Conservation (phyloP, 2,329 filamentous ascomycete genomes). For the Pseudocercospora cruenta region DNA sequence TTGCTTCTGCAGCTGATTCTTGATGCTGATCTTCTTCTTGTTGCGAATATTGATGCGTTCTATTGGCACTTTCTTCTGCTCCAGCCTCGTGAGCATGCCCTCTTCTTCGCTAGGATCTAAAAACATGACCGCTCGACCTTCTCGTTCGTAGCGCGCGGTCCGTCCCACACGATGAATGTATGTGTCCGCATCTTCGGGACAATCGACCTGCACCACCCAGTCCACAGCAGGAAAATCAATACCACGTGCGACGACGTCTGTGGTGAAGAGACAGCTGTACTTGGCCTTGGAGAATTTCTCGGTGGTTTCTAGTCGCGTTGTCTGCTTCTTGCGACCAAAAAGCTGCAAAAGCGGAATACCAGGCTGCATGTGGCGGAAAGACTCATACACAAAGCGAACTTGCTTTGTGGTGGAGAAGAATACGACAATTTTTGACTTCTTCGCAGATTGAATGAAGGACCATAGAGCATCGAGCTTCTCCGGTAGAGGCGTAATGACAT, state of each 20-base stretch:
- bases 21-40: slow-evolving; percentile 86
- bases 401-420: slow-evolving; percentile 96
- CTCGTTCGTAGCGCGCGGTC: slow-evolving; percentile 88
- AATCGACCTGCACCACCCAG: slow-evolving; percentile 99
- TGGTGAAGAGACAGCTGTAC: slow-evolving; percentile 87
- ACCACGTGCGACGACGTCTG: slow-evolving; percentile 90
- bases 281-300: slow-evolving; percentile 79
- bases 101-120: slow-evolving; percentile 89
- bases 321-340: slow-evolving; percentile 91
- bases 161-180: slow-evolving; percentile 96
- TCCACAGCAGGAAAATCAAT: slow-evolving; percentile 96
- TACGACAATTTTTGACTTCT: slow-evolving; percentile 93
- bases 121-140: slow-evolving; percentile 86
- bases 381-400: slow-evolving; percentile 93
- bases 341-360: slow-evolving; percentile 83
- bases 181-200: slow-evolving; percentile 93
- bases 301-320: slow-evolving; percentile 84
- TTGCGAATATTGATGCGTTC: slow-evolving; percentile 83
- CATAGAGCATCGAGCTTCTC: slow-evolving; percentile 92
- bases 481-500: slow-evolving; percentile 79
- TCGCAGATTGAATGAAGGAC: slow-evolving; percentile 86
- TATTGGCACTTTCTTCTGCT: slow-evolving; percentile 87
- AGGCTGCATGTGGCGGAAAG: slow-evolving; percentile 88
- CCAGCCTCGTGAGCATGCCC: slow-evolving; percentile 83
- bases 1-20: slow-evolving; percentile 86